Conservation (phyloP, 768 basidiomycete genomes). For the Calvatia gigantea region DNA sequence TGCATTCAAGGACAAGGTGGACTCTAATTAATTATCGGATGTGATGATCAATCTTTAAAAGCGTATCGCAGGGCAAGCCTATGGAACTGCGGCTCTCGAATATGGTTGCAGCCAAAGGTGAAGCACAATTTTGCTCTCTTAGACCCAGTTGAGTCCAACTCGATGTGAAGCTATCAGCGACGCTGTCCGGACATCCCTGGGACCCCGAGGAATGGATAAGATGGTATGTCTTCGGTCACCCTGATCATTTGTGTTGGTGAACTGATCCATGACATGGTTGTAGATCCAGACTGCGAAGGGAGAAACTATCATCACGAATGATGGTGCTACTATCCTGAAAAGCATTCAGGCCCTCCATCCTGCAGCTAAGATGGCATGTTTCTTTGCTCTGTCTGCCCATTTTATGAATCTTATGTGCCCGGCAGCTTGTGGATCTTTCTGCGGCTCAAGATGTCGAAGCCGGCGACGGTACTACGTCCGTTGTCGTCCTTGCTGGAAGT, state of each 20-base stretch:
- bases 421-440: constrained; percentile 92
- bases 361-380: constrained; percentile 91
- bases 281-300: constrained; percentile 96
- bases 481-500: constrained; percentile 94
- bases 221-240: constrained; percentile 59
- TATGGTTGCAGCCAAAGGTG: constrained; percentile 96
- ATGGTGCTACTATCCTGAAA: constrained; percentile 96
- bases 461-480: constrained; percentile 96
- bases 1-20: constrained; percentile 84
- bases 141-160: constrained; percentile 14
- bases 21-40: constrained; percentile 10
- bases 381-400: neutral
- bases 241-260: constrained; percentile 8
- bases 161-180: constrained; percentile 85
- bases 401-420: constrained; percentile 13
- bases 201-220: constrained; percentile 99
- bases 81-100: constrained; percentile 98
- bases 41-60: constrained; percentile 16
- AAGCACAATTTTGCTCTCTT: constrained; percentile 6
- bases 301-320: constrained; percentile 97
- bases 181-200: constrained; percentile 94
- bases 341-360: constrained; percentile 96
- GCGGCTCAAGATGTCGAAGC: constrained; percentile 98
- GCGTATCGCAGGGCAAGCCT: constrained; percentile 77
- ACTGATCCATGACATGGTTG: constrained; percentile 8